Percentiles rank a stretch among this genome's conserved stretches.
Evolutionary conservation across 805 yeast species (phyloP).

Genomic region (Ascoidea rubescens): DNA sequence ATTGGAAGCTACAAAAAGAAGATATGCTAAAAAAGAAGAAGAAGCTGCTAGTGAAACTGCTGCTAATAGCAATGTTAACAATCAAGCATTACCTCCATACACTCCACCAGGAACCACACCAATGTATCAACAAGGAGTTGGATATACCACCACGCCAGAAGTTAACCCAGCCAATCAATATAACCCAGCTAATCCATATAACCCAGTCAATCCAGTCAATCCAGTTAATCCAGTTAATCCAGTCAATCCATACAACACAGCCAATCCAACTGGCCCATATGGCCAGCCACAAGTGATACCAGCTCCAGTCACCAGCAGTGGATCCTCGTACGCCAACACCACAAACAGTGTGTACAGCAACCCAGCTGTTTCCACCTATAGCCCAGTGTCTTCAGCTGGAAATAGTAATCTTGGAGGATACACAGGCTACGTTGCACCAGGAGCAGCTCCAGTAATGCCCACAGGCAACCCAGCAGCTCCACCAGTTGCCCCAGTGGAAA

Average conservation of each 20-base stretch:
- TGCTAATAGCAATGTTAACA: neutral
- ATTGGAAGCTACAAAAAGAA: slow-evolving; percentile 69
- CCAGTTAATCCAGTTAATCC: too few species aligned
- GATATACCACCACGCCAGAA: slow-evolving; percentile 14
- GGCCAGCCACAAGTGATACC: slow-evolving; percentile 11
- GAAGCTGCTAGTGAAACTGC: neutral
- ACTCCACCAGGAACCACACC: neutral
- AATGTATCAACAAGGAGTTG: slow-evolving; percentile 11
- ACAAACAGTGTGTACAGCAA: slow-evolving; percentile 10
- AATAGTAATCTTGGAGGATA: slow-evolving; percentile 3
- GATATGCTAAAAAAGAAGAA: slow-evolving; percentile 34
- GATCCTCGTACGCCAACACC: slow-evolving; percentile 9
- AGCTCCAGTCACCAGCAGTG: slow-evolving; percentile 4
- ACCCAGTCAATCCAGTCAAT: slow-evolving; percentile 5
- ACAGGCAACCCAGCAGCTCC: too few species aligned
- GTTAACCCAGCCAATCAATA: neutral
- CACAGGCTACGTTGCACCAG: slow-evolving; percentile 14
- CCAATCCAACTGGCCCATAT: slow-evolving; percentile 14
- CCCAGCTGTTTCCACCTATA: neutral
- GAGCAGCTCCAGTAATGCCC: slow-evolving; percentile 2
- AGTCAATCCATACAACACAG: slow-evolving; percentile 6
- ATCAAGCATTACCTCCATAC: neutral
- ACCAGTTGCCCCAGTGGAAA: slow-evolving; percentile 31
- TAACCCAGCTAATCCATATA: slow-evolving; percentile 13
- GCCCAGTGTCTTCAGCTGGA: neutral